Conservation (phyloP, 148 eudicot genomes). For the Rhododendron williamsianum region DNA sequence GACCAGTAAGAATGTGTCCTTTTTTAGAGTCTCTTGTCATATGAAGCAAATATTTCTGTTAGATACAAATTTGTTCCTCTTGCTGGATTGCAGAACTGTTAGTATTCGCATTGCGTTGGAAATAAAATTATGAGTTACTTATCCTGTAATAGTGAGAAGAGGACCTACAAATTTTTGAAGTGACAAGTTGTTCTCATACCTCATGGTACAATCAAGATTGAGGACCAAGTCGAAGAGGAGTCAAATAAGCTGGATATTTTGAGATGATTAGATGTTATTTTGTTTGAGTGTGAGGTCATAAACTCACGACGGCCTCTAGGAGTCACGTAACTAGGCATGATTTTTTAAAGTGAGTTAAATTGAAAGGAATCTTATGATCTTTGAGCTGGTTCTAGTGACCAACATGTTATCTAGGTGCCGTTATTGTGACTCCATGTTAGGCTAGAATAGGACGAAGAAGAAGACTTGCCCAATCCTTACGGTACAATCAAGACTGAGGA, state of each 20-base stretch:
- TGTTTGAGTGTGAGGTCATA: not conserved
- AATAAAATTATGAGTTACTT: too few species aligned
- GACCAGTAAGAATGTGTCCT: not conserved
- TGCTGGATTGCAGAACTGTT: too few species aligned
- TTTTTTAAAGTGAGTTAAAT: not conserved
- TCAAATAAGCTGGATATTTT: not conserved
- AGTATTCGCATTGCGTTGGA: too few species aligned
- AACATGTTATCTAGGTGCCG: not conserved
- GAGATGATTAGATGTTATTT: not conserved
- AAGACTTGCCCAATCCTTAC: not conserved
- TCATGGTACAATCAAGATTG: not conserved
- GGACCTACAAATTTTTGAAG: not conserved
- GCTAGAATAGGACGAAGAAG: not conserved
- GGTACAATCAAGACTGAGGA: not conserved
- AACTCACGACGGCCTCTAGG: not conserved
- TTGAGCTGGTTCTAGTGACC: not conserved
- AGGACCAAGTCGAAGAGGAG: not conserved
- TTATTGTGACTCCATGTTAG: not conserved
- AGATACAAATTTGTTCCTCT: not conserved
- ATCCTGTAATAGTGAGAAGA: too few species aligned
- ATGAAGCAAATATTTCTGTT: not conserved
- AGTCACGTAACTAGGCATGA: not conserved
- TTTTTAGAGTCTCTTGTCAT: not conserved
- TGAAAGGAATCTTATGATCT: not conserved
- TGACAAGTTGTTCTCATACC: not conserved